Percentiles rank a stretch among this genome's conserved stretches.
Conservation (phyloP, 148 eudicot species). For the Spergularia marina region DNA sequence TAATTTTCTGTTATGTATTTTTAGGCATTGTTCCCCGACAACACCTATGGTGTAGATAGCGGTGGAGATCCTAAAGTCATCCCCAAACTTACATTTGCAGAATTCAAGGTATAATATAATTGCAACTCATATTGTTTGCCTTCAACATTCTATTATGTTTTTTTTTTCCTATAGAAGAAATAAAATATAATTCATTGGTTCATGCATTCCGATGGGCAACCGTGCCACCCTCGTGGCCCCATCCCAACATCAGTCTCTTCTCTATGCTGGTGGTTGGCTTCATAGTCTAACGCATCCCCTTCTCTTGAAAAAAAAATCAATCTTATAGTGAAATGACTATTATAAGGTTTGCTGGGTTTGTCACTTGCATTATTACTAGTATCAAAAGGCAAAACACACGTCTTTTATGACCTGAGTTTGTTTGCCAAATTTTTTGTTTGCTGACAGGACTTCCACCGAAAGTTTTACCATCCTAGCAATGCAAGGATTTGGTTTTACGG, state of each 20-base stretch:
- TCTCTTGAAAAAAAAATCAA: not conserved
- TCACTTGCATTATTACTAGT: not conserved
- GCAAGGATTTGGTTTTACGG: slow-evolving; percentile 99
- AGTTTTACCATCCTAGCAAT: slow-evolving; percentile 95
- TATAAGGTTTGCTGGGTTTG: not conserved
- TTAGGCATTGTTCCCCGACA: slow-evolving; percentile 89
- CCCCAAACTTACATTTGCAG: slow-evolving; percentile 83
- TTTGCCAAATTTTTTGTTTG: slow-evolving; percentile 15
- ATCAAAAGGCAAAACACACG: not conserved
- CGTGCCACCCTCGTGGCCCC: too few relatives aligned
- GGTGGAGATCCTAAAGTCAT: slow-evolving; percentile 97
- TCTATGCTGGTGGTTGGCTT: too few relatives aligned
- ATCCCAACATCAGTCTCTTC: too few relatives aligned
- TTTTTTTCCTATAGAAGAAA: not conserved
- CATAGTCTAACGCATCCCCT: too few relatives aligned
- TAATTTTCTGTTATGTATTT: slow-evolving; percentile 1
- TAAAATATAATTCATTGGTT: too few relatives aligned
- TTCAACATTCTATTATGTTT: slow-evolving; percentile 4
- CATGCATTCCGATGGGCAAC: too few relatives aligned
- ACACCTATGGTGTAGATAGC: slow-evolving; percentile 96
- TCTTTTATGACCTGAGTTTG: not conserved
- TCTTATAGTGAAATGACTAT: not conserved
- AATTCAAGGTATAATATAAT: slow-evolving; percentile 68
- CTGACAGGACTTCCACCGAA: slow-evolving; percentile 84
- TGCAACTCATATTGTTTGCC: not conserved